These are phyloP conservation scores for Spongospora subterranea DNA, from an alignment of 208 protist genomes.

Conservation along the genomic window DNA sequence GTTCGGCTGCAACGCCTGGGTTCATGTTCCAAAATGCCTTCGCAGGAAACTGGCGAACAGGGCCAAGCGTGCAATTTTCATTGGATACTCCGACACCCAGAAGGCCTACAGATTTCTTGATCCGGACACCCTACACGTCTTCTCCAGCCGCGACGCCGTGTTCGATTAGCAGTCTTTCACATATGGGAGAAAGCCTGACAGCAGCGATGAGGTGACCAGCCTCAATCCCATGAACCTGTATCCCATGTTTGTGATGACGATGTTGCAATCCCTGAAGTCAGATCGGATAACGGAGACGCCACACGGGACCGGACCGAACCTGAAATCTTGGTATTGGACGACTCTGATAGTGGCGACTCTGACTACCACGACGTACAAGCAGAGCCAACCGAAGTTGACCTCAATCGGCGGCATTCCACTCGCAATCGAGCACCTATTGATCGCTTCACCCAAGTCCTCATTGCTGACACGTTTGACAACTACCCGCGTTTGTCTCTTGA, in stretches of 20 bases:
- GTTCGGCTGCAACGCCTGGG: conserved; percentile 31
- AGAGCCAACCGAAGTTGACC: too few relatives aligned
- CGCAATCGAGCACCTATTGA: too few relatives aligned
- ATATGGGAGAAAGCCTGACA: neutral
- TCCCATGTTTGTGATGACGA: neutral
- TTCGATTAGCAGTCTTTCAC: neutral
- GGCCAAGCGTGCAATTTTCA: neutral
- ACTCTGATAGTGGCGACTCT: too few relatives aligned
- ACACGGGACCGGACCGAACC: too few relatives aligned
- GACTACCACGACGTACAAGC: too few relatives aligned
- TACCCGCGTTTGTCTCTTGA: too few relatives aligned
- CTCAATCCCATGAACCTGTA: neutral
- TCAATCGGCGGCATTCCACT: too few relatives aligned
- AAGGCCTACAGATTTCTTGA: conserved; percentile 7
- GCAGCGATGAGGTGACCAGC: too few relatives aligned
- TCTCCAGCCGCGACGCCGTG: neutral
- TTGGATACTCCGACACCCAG: conserved; percentile 7
- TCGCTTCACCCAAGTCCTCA: too few relatives aligned
- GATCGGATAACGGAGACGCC: too few relatives aligned
- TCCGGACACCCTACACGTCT: neutral
- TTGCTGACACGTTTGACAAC: too few relatives aligned
- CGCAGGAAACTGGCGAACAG: neutral
- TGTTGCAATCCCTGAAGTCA: neutral
- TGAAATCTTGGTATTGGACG: too few relatives aligned
- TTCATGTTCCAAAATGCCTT: neutral